Evolutionary conservation across 441 rosid genomes (phyloP).

Genomic region (Eruca vesicaria): DNA sequence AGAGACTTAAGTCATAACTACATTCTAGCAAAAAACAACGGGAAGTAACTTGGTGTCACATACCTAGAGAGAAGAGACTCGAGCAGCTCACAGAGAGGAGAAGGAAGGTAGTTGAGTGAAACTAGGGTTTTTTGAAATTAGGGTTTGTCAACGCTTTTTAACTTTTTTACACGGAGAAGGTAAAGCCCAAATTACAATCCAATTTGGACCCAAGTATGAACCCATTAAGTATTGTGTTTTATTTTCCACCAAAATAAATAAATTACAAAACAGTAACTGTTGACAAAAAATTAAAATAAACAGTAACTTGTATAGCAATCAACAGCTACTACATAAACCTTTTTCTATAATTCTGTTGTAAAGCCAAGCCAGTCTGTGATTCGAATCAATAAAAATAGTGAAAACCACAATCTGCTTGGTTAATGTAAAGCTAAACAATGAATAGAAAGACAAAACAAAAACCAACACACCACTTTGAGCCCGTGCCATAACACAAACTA

Average conservation of each 20-base stretch:
- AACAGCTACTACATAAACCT: not conserved
- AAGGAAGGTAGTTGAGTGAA: not conserved
- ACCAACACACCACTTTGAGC: constrained; percentile 13
- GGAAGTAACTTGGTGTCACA: not conserved
- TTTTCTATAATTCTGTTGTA: not conserved
- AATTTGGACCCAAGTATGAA: not conserved
- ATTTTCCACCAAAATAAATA: not conserved
- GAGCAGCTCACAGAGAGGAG: constrained; percentile 1
- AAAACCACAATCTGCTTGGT: constrained; percentile 21
- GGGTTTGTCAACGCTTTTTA: constrained; percentile 1
- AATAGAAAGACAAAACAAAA: not conserved
- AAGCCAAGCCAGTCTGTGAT: not conserved
- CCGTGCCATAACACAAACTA: constrained; percentile 1
- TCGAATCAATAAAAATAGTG: not conserved
- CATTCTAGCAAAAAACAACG: not conserved
- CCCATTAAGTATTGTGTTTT: not conserved
- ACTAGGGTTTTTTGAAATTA: constrained; percentile 23
- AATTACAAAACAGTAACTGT: not conserved
- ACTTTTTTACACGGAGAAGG: not conserved
- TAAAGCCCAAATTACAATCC: not conserved
- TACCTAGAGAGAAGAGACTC: constrained; percentile 13
- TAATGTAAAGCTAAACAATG: constrained; percentile 25
- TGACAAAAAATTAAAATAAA: not conserved
- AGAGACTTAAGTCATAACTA: not conserved
- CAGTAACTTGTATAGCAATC: not conserved